Conservation (phyloP, 2,329 filamentous ascomycete species). For the Neophaeococcomyces aloes region DNA sequence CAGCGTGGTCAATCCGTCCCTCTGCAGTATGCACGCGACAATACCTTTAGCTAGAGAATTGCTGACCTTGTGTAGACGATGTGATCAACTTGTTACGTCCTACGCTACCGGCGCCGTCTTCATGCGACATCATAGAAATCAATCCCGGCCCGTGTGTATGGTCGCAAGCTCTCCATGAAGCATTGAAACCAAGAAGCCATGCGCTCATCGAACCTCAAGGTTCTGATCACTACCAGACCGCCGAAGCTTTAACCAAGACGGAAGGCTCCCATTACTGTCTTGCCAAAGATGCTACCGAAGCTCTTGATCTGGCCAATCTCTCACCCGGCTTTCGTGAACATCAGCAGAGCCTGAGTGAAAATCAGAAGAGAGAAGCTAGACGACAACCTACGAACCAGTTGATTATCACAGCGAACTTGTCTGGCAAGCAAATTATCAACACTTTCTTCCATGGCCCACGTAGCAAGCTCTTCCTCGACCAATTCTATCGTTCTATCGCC, state of each 20-base stretch:
- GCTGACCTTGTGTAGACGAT: slow-evolving; percentile 37
- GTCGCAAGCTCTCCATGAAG: slow-evolving; percentile 64
- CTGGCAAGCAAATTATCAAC: slow-evolving; percentile 26
- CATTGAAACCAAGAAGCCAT: slow-evolving; percentile 69
- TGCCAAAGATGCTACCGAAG: slow-evolving; percentile 41
- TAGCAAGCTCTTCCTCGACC: slow-evolving; percentile 41
- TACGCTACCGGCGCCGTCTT: slow-evolving; percentile 57
- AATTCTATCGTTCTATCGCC: slow-evolving; percentile 51
- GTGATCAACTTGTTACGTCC: slow-evolving; percentile 58
- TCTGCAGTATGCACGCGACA: too few species aligned
- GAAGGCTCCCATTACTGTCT: slow-evolving; percentile 32
- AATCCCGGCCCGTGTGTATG: slow-evolving; percentile 72
- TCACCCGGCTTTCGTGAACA: slow-evolving; percentile 14
- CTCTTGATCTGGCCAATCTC: slow-evolving; percentile 28
- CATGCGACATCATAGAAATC: slow-evolving; percentile 78
- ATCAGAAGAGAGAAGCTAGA: slow-evolving; percentile 33
- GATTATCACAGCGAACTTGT: slow-evolving; percentile 60
- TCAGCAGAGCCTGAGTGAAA: slow-evolving; percentile 5
- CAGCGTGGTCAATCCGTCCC: too few species aligned
- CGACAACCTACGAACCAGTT: slow-evolving; percentile 56
- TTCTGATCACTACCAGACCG: slow-evolving; percentile 48
- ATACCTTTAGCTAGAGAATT: too few species aligned
- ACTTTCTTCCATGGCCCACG: slow-evolving; percentile 50
- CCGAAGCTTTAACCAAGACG: slow-evolving; percentile 46
- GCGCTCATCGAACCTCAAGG: slow-evolving; percentile 66